Conservation (phyloP, 2,329 filamentous ascomycete species). For the Geosmithia flava region DNA sequence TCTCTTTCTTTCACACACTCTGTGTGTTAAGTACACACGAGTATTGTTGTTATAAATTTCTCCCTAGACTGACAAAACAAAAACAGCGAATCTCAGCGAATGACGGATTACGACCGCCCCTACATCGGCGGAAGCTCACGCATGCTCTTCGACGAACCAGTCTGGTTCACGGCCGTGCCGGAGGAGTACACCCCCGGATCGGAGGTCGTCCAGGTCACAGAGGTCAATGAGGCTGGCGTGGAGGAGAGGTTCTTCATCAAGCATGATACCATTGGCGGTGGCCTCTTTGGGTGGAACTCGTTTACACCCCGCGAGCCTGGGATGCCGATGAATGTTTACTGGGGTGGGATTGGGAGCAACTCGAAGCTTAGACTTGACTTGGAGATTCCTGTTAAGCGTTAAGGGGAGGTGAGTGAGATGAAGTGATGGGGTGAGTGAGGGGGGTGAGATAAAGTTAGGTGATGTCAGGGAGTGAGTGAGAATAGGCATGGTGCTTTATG, state of each 20-base stretch:
- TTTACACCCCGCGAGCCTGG: background rate
- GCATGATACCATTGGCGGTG: background rate
- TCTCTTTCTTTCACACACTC: too few species aligned
- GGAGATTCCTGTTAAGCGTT: background rate
- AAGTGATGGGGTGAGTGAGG: too few species aligned
- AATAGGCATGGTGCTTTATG: too few species aligned
- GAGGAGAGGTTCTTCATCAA: background rate
- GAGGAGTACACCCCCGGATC: background rate
- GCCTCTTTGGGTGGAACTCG: background rate
- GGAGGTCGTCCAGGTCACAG: background rate
- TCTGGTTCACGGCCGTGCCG: background rate
- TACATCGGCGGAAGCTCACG: background rate
- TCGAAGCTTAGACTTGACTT: background rate
- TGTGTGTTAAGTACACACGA: too few species aligned
- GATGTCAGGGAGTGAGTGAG: too few species aligned
- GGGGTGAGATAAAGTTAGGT: too few species aligned
- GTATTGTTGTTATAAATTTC: too few species aligned
- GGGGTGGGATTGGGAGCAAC: background rate
- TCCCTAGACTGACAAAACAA: too few species aligned
- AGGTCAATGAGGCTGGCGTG: background rate
- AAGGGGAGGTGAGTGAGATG: too few species aligned
- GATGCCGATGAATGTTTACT: background rate
- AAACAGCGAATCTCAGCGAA: too few species aligned
- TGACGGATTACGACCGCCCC: background rate
- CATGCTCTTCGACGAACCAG: background rate